Evolutionary conservation across 2,329 filamentous ascomycete genomes (phyloP).

Genomic region (Fusarium sp.): DNA sequence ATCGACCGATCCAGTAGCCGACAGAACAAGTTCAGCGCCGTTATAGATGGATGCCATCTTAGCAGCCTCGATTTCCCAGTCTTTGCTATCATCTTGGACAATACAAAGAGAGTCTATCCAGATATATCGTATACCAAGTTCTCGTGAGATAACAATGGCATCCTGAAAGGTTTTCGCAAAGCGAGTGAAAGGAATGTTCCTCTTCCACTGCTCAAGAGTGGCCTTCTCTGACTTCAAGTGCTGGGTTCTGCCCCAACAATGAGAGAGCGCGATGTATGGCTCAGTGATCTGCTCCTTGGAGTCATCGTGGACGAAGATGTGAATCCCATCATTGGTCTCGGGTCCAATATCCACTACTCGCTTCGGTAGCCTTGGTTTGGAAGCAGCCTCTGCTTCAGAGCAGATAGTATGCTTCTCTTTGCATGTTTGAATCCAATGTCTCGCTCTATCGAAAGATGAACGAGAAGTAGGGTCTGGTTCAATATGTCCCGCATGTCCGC

Average conservation of each 20-base stretch:
- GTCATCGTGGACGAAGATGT: slow-evolving; percentile 30
- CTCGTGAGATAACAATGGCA: slow-evolving; percentile 31
- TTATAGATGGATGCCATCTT: slow-evolving; percentile 48
- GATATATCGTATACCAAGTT: slow-evolving; percentile 39
- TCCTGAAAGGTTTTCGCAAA: slow-evolving; percentile 41
- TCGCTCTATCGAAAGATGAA: slow-evolving; percentile 25
- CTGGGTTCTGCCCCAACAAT: slow-evolving; percentile 40
- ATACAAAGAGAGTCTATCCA: slow-evolving; percentile 49
- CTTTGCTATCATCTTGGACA: slow-evolving; percentile 42
- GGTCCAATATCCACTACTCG: slow-evolving; percentile 38
- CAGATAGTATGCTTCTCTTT: slow-evolving; percentile 30
- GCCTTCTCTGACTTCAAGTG: slow-evolving; percentile 21
- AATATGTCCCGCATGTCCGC: slow-evolving; percentile 30
- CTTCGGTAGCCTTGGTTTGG: slow-evolving; percentile 27
- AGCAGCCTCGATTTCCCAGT: slow-evolving; percentile 46
- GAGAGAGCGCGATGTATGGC: slow-evolving; percentile 40
- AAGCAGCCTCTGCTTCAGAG: slow-evolving; percentile 18
- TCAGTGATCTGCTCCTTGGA: not conserved
- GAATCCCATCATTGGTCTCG: slow-evolving; percentile 31
- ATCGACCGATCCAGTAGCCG: slow-evolving; percentile 40
- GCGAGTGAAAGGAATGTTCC: slow-evolving; percentile 29
- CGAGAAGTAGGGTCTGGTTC: slow-evolving; percentile 26
- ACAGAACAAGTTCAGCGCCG: slow-evolving; percentile 40
- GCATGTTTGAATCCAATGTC: slow-evolving; percentile 36
- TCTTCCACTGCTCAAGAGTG: slow-evolving; percentile 33